Evolutionary conservation across 1,139 yeast genomes (phyloP), one percentile per base, ranked within the genome.

Genomic region (Sugiyamaella pinicola): DNA sequence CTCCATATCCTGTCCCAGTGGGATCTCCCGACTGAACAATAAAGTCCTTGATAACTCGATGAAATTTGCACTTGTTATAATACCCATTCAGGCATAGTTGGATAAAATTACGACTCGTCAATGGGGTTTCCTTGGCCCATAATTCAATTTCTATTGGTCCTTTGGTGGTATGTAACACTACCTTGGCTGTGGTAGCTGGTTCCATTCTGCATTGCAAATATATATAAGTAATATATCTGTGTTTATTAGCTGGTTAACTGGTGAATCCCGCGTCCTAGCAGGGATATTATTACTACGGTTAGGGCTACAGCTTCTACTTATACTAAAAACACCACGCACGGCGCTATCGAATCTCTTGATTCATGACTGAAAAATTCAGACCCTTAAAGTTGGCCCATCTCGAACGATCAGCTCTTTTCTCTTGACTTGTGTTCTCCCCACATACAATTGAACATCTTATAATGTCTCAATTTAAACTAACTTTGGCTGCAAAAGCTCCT

Each of bases 401-500:
- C 35, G 10, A 29, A n/a, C 17, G 17, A 31, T 31, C 13, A 31
- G 15, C 17, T 13, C 9, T 12, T 31, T 4, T 31, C 15, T 19
- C 26, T 19, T 29, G 15, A n/a, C 9, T 21, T 34, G 18, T 43
- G n/a, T 21, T 18, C 19, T 22, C 18, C n/a, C 22, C 29, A 29
- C 37, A 28, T 15, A 45, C 19, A 28, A 21, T 18, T 28, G 18
- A 24, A 13, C 17, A 31, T 31, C 17, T 31, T 13, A 51, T 31
- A 15, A 56, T 56, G 59, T 56, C 60, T 21, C 49, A 47, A 31
- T 55, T 54, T 41, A 58, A 56, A 45, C 77, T 89, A 58, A 78
- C 84, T 52, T 72, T 91, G 61, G 96, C 96, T 55, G 91, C 89
- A 55, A 90, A 89, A 76, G 95, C 96, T 7, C 87, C 87, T 38